Evolutionary conservation across 768 basidiomycete genomes (phyloP), one percentile per base, ranked within the genome.

Genomic region (Lactarius deliciosus): DNA sequence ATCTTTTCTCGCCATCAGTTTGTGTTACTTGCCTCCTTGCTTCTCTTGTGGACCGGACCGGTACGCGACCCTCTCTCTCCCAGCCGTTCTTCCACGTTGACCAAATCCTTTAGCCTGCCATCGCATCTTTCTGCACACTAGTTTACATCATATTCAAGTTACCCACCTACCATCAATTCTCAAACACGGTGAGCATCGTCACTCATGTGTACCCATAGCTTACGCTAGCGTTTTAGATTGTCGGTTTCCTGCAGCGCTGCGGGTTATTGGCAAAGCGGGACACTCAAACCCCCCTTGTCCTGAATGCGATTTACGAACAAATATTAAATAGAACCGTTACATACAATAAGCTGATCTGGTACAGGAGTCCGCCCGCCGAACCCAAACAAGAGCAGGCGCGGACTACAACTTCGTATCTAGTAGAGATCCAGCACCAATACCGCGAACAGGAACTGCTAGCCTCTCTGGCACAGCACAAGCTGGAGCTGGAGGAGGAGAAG

Each of bases 231-330:
- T 5, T 53, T 34, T 59, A 66, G 65, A 41, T 66, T 34, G 40
- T 30, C 20, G 5, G 18, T 45, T 9, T 63, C 56, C 47, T 66
- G 32, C 38, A 54, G 40, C 22, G 50, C 28, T 60, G 47, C 25
- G 57, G 66, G 47, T 40, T 67, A 5, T 34, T 59, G 38, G 28
- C 38, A 0, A 2, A 1, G 22, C 47, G 7, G 7, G 57, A 67
- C 32, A 36, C 61, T 36, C 66, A 3, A 8, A 67, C 66, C 0
- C 66, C 66, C 5, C 38, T 47, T n/a, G 8, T 55, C 32, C 50
- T 67, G 3, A 41, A 45, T 22, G 34, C 40, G 10, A 54, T 60
- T 28, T 67, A 58, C 40, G 66, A 63, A 59, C 66, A 67, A 30
- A 67, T 67, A 41, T 32, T 30, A 8, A 30, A 20, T 18, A 9